Conservation (phyloP, 1,139 yeast species). For the Lodderomyces metapsilosis region DNA sequence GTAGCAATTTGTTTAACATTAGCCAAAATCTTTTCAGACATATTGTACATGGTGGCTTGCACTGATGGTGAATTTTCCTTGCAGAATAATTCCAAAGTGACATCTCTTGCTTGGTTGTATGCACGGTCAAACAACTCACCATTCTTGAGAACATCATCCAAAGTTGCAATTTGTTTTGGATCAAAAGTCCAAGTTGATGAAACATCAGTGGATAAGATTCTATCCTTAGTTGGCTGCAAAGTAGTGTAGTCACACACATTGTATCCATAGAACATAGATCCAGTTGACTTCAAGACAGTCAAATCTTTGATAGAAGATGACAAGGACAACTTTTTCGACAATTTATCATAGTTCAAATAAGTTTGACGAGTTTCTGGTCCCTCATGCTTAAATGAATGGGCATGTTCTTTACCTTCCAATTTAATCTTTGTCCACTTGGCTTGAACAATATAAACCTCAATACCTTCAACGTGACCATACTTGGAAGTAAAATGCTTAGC, state of each 20-base stretch:
- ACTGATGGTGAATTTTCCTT: constrained; percentile 85
- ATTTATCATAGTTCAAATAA: constrained; percentile 50
- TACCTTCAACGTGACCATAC: constrained; percentile 72
- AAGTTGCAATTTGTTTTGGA: constrained; percentile 43
- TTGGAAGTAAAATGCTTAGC: constrained; percentile 77
- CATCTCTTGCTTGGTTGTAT: constrained; percentile 58
- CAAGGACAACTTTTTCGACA: constrained; percentile 50
- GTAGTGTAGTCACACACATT: constrained; percentile 87
- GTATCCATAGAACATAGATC: constrained; percentile 88
- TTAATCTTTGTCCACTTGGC: constrained; percentile 72
- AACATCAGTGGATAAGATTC: constrained; percentile 86
- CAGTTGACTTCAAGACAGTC: constrained; percentile 90
- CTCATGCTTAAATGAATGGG: constrained; percentile 80
- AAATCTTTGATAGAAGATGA: constrained; percentile 77
- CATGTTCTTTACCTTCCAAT: constrained; percentile 67
- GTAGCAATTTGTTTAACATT: constrained; percentile 54
- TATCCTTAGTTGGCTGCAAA: constrained; percentile 74
- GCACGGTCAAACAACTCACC: constrained; percentile 67
- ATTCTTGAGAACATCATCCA: constrained; percentile 48
- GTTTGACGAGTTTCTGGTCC: constrained; percentile 78
- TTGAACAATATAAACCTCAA: constrained; percentile 67
- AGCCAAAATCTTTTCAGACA: constrained; percentile 70
- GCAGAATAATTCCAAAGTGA: constrained; percentile 78
- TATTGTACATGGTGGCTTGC: constrained; percentile 94
- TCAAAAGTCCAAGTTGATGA: constrained; percentile 74